Evolutionary conservation across 352 stramenopile species (phyloP).

Genomic region (Globisporangium orthogonon): DNA sequence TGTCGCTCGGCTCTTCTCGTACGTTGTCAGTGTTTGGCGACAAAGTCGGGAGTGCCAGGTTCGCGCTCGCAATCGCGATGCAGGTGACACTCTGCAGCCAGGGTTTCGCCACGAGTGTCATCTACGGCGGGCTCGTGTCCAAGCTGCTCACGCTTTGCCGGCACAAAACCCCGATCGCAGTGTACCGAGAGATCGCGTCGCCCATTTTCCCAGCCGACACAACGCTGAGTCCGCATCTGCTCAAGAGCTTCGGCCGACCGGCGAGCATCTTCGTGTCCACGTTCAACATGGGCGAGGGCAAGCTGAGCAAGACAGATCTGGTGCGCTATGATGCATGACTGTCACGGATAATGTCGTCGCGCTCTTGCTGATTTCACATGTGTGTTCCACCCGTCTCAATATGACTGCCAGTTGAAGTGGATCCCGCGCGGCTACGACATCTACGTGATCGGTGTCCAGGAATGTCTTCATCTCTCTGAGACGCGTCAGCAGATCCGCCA

Average conservation of each 20-base stretch:
- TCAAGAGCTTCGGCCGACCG: slow-evolving; percentile 35
- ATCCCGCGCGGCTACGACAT: slow-evolving; percentile 82
- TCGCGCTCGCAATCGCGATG: slow-evolving; percentile 53
- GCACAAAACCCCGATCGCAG: slow-evolving; percentile 13
- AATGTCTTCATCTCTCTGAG: slow-evolving; percentile 77
- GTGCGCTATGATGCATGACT: too few relatives aligned
- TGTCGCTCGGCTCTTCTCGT: slow-evolving; percentile 10
- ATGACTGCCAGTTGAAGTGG: slow-evolving; percentile 50
- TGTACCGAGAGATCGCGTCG: slow-evolving; percentile 29
- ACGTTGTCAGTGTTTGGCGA: slow-evolving; percentile 37
- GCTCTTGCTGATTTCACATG: background rate
- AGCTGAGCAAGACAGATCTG: slow-evolving; percentile 40
- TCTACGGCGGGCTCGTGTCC: slow-evolving; percentile 47
- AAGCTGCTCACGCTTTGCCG: slow-evolving; percentile 29
- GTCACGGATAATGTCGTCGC: too few relatives aligned
- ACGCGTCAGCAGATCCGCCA: slow-evolving; percentile 49
- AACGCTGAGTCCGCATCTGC: slow-evolving; percentile 9
- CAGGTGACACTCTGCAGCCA: slow-evolving; percentile 57
- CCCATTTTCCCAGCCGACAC: slow-evolving; percentile 26
- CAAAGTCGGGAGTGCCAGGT: slow-evolving; percentile 32
- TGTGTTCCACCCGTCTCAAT: too few relatives aligned
- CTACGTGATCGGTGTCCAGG: slow-evolving; percentile 89
- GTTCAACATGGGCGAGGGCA: slow-evolving; percentile 81
- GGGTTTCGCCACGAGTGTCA: slow-evolving; percentile 54
- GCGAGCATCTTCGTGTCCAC: slow-evolving; percentile 75